Evolutionary conservation across 352 stramenopile species (phyloP).

Genomic region (Nothophytophthora sp.): DNA sequence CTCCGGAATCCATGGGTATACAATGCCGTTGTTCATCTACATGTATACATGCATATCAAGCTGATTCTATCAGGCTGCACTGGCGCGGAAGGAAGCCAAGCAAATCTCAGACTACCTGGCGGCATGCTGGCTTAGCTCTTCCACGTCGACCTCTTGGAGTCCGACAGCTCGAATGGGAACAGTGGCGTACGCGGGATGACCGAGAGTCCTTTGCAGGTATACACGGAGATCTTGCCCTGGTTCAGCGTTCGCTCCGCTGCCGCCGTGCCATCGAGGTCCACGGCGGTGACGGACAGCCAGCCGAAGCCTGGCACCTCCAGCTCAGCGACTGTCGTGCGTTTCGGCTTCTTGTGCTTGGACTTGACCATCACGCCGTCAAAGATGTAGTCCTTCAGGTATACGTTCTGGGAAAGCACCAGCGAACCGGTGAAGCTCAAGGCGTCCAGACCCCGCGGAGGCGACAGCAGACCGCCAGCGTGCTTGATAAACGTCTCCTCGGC

Average conservation of each 20-base stretch:
- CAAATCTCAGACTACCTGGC: too few species aligned
- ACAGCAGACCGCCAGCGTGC: conserved; percentile 77
- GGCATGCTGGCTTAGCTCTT: too few species aligned
- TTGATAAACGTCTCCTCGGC: conserved; percentile 80
- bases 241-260: conserved; percentile 65
- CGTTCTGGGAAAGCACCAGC: conserved; percentile 49
- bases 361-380: conserved; percentile 62
- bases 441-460: conserved; percentile 73
- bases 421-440: conserved; percentile 78
- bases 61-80: too few species aligned
- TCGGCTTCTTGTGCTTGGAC: conserved; percentile 79
- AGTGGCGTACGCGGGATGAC: conserved; percentile 61
- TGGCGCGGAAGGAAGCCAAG: too few species aligned
- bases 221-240: conserved; percentile 61
- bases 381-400: conserved; percentile 73
- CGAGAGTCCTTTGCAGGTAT: conserved; percentile 60
- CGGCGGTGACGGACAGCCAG: conserved; percentile 75
- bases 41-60: too few species aligned
- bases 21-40: too few species aligned
- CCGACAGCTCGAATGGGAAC: conserved; percentile 82
- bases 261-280: conserved; percentile 78
- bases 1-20: too few species aligned
- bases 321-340: conserved; percentile 80
- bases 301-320: conserved; percentile 80
- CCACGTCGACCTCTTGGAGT: conserved; percentile 74